These are phyloP conservation scores for Pseudogymnoascus destructans DNA, from an alignment of 2,329 filamentous ascomycete genomes.

Conservation along the genomic window DNA sequence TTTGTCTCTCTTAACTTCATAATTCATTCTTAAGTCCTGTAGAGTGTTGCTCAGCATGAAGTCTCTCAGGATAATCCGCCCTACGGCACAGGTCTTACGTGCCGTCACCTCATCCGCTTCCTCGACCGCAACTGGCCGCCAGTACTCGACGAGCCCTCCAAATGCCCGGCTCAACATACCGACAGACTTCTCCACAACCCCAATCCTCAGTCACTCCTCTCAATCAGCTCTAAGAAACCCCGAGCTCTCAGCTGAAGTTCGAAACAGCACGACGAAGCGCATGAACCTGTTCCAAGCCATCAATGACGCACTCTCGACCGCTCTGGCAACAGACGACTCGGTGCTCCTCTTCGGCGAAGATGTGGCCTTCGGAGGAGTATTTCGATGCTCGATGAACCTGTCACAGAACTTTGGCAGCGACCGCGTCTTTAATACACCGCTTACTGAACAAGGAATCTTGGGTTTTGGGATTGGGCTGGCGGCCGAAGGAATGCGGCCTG, in stretches of 20 bases:
- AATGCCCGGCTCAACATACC: slow-evolving; percentile 66
- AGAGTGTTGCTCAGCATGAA: not conserved
- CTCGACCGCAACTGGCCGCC: not conserved
- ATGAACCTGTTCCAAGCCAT: slow-evolving; percentile 92
- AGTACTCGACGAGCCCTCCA: slow-evolving; percentile 31
- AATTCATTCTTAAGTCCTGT: not conserved
- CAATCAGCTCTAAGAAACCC: slow-evolving; percentile 56
- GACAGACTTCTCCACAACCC: slow-evolving; percentile 72
- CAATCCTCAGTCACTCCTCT: slow-evolving; percentile 68
- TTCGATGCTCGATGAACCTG: slow-evolving; percentile 84
- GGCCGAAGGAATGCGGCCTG: slow-evolving; percentile 79
- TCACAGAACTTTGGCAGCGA: slow-evolving; percentile 76
- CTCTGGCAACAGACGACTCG: slow-evolving; percentile 69
- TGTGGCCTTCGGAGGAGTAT: slow-evolving; percentile 92
- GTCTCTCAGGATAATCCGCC: not conserved
- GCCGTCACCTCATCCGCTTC: slow-evolving; percentile 3
- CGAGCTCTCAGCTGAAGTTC: slow-evolving; percentile 55
- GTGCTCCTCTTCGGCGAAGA: slow-evolving; percentile 93
- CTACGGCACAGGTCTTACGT: not conserved
- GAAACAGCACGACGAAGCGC: slow-evolving; percentile 61
- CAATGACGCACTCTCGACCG: slow-evolving; percentile 76
- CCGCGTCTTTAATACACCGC: slow-evolving; percentile 89
- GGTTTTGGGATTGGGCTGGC: slow-evolving; percentile 87
- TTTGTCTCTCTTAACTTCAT: not conserved
- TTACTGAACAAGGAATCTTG: slow-evolving; percentile 87